phyloP scores from a whole-genome alignment of 768 basidiomycete genomes.

The Pulveroboletus sp. region DNA sequence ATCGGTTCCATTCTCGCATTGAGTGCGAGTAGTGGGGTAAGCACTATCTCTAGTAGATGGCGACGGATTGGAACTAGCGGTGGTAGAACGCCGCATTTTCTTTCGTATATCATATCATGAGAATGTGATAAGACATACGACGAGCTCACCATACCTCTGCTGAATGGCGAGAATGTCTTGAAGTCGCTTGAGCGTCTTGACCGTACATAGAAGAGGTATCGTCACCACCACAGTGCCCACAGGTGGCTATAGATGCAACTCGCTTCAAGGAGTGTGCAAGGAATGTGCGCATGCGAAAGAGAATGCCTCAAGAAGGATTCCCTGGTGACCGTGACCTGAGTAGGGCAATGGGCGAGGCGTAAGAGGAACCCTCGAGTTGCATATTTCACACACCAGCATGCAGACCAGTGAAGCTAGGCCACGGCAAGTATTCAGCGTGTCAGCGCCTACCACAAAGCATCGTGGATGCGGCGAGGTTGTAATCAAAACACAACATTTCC shows the following conservation, averaged over 20 bases:
- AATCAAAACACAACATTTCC: background rate
- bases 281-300: constrained; percentile 14
- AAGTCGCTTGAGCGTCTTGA: background rate
- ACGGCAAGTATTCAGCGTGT: background rate
- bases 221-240: background rate
- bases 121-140: too few relatives aligned
- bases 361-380: too few relatives aligned
- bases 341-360: constrained; percentile 9
- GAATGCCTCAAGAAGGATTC: constrained; percentile 1
- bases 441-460: constrained; percentile 3
- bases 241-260: constrained; percentile 8
- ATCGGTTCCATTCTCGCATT: background rate
- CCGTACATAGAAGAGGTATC: too few relatives aligned
- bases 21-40: background rate
- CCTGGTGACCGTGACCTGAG: background rate
- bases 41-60: background rate
- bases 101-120: background rate
- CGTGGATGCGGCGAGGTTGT: background rate
- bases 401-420: background rate
- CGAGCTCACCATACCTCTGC: constrained; percentile 6
- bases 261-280: constrained; percentile 4
- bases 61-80: background rate
- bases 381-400: background rate
- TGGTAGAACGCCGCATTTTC: background rate
- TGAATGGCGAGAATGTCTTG: background rate